These are phyloP conservation scores for Vigna mungo DNA, from an alignment of 306 rosid genomes.

Conservation along the genomic window DNA sequence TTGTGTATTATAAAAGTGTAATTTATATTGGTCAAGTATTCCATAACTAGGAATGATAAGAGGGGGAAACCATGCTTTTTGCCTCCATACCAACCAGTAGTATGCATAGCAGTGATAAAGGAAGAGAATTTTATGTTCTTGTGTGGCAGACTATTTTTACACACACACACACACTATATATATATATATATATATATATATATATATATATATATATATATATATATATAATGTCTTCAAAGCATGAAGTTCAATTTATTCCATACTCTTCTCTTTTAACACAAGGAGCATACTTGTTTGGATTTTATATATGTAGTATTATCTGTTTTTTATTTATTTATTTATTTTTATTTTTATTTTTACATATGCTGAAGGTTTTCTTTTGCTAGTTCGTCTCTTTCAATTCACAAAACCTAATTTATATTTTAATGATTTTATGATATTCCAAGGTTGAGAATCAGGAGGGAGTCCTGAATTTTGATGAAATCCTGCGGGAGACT, in stretches of 20 bases:
- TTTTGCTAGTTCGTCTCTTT: constrained; percentile 1
- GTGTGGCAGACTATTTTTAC: constrained; percentile 4
- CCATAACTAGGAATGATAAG: neutral
- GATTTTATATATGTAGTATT: neutral
- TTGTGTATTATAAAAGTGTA: constrained; percentile 6
- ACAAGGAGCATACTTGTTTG: constrained; percentile 21
- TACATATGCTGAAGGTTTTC: no score
- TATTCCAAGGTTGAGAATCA: constrained; percentile 87
- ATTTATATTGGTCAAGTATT: constrained; percentile 1
- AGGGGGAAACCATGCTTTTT: neutral
- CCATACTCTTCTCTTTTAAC: neutral
- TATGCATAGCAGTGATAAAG: neutral
- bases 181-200: neutral
- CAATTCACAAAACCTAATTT: constrained; percentile 36
- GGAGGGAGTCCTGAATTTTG: constrained; percentile 97
- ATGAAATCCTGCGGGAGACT: constrained; percentile 93
- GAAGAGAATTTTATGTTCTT: neutral
- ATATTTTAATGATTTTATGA: constrained; percentile 32
- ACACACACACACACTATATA: no score
- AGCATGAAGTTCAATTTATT: constrained; percentile 4
- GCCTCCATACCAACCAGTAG: neutral
- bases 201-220: no score
- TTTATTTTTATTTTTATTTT: no score
- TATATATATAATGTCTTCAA: neutral
- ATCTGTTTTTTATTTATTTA: neutral